Conservation (phyloP, 192 early-diverging fungal species). For the Paraglomus brasilianum region DNA sequence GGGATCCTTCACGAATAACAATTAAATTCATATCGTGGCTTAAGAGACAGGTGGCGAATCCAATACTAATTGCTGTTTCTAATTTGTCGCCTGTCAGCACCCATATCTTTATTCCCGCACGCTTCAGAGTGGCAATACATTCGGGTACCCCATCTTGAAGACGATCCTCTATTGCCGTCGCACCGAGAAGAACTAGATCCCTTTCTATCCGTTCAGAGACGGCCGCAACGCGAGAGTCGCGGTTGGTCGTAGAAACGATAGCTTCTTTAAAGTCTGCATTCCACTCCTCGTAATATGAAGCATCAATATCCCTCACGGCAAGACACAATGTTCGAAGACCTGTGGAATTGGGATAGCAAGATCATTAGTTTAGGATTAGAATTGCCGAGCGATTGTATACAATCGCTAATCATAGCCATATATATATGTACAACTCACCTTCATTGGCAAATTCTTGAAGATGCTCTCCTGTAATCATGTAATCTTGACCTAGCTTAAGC, state of each 20-base stretch:
- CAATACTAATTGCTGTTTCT: conserved; percentile 83
- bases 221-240: conserved; percentile 57
- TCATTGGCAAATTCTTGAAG: conserved; percentile 79
- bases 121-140: conserved; percentile 57
- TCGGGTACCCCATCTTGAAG: conserved; percentile 79
- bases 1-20: conserved; percentile 48
- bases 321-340: conserved; percentile 77
- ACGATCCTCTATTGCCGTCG: conserved; percentile 78
- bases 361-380: neutral
- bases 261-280: conserved; percentile 52
- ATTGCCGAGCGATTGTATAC: neutral
- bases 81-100: conserved; percentile 81
- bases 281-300: conserved; percentile 60
- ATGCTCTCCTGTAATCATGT: conserved; percentile 62
- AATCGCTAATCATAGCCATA: conserved; percentile 2
- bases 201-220: conserved; percentile 62
- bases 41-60: conserved; percentile 68
- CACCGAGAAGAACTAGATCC: conserved; percentile 61
- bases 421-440: conserved; percentile 42
- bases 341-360: conserved; percentile 25
- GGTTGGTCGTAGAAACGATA: conserved; percentile 49
- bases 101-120: conserved; percentile 76
- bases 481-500: conserved; percentile 54
- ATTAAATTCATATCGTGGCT: conserved; percentile 63
- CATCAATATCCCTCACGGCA: conserved; percentile 54